phyloP scores from a whole-genome alignment of 768 basidiomycete genomes.

The Suillus subaureus region DNA sequence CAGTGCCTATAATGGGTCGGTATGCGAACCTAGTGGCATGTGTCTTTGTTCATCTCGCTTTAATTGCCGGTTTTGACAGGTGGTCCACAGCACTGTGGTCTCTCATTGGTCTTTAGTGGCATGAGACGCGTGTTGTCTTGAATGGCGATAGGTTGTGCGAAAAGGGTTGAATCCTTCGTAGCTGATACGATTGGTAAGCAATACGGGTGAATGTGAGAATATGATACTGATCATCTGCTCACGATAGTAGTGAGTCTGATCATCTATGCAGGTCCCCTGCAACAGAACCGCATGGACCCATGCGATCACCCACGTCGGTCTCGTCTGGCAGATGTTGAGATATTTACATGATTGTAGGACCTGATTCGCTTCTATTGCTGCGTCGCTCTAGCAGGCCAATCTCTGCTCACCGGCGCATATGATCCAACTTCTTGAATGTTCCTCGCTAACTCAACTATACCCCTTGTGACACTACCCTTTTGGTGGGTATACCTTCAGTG shows the following conservation, averaged over 20 bases:
- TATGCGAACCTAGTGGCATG: not conserved
- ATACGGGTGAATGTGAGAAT: not conserved
- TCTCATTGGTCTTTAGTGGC: not conserved
- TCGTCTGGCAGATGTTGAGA: not conserved
- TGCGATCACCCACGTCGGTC: not conserved
- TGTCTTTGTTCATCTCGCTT: conserved; percentile 1
- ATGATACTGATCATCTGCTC: not conserved
- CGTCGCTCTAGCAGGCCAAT: not conserved
- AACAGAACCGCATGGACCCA: not conserved
- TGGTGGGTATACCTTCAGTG: not conserved
- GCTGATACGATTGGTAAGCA: not conserved
- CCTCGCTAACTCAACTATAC: not conserved
- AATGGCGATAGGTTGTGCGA: not conserved
- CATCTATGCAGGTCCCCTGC: not conserved
- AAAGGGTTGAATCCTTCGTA: not conserved
- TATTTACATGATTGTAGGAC: not conserved
- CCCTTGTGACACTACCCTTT: not conserved
- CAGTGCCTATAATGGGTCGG: not conserved
- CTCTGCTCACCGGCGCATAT: not conserved
- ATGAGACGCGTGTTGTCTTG: not conserved
- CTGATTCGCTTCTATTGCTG: not conserved
- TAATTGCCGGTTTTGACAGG: not conserved
- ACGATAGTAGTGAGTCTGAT: not conserved
- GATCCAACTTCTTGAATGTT: not conserved
- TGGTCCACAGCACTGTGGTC: not conserved